Conservation (phyloP, 208 protist species). For the Wallacemonas sp. region DNA sequence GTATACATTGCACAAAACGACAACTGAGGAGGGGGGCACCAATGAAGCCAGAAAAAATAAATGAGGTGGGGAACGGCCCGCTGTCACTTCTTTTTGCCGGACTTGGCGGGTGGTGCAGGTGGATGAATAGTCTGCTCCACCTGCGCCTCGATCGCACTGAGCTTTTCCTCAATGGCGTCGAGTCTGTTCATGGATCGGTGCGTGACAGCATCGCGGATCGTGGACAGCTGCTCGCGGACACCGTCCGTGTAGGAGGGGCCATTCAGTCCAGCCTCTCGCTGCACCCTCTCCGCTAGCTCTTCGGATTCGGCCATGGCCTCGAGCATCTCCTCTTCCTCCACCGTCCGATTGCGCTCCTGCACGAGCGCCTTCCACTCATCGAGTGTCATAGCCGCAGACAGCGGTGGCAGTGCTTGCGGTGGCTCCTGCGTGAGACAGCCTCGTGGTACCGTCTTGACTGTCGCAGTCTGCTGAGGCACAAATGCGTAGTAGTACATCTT, state of each 20-base stretch:
- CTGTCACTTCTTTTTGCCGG: constrained; percentile 40
- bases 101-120: constrained; percentile 22
- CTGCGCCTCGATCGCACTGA: constrained; percentile 73
- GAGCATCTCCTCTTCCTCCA: constrained; percentile 61
- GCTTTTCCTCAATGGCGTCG: constrained; percentile 72
- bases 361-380: constrained; percentile 65
- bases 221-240: constrained; percentile 76
- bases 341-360: constrained; percentile 57
- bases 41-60: no score
- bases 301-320: constrained; percentile 32
- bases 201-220: constrained; percentile 68
- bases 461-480: constrained; percentile 62
- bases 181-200: constrained; percentile 53
- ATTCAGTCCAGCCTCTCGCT: constrained; percentile 42
- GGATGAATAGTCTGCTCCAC: constrained; percentile 43
- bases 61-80: no score
- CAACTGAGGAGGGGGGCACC: no score
- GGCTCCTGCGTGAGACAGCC: constrained; percentile 51
- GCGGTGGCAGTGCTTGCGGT: constrained; percentile 55
- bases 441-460: constrained; percentile 48
- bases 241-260: constrained; percentile 64
- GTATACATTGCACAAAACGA: no score
- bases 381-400: constrained; percentile 50
- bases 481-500: constrained; percentile 94
- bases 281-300: constrained; percentile 41